Evolutionary conservation across 345 rosid genomes (phyloP).

Genomic region (Sapria himalayana): DNA sequence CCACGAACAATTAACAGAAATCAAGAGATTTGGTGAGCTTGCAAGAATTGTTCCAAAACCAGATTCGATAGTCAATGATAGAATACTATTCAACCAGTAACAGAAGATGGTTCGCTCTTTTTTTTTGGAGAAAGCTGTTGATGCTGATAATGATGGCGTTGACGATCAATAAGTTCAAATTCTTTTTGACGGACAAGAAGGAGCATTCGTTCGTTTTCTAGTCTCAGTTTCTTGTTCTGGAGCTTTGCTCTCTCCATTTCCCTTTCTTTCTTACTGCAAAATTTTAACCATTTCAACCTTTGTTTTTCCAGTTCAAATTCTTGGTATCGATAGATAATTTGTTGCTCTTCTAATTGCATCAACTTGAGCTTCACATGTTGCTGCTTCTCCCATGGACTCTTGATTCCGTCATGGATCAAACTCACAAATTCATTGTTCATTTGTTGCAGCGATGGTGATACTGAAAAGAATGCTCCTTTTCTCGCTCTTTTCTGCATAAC

Average conservation of each 20-base stretch:
- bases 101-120: constrained; percentile 44
- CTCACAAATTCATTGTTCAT: constrained; percentile 23
- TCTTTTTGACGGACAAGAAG: constrained; percentile 45
- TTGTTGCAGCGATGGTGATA: constrained; percentile 23
- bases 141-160: constrained; percentile 14
- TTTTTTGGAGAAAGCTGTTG: constrained; percentile 31
- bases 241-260: constrained; percentile 84
- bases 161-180: constrained; percentile 32
- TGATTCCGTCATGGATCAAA: constrained; percentile 31
- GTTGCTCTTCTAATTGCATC: constrained; percentile 55
- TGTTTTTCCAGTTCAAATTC: constrained; percentile 75
- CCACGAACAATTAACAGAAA: too few species aligned
- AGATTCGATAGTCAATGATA: too few species aligned
- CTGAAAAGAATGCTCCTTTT: constrained; percentile 6
- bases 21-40: too few species aligned
- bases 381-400: constrained; percentile 66
- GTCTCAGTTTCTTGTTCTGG: constrained; percentile 38
- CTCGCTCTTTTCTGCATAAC: constrained; percentile 17
- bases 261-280: constrained; percentile 71
- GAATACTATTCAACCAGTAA: constrained; percentile 19
- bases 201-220: constrained; percentile 65
- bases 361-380: constrained; percentile 52
- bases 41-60: too few species aligned
- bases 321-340: constrained; percentile 33
- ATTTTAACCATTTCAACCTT: constrained; percentile 78